Evolutionary conservation across 140 eudicot genomes (phyloP).

Genomic region (Oenanthe javanica): DNA sequence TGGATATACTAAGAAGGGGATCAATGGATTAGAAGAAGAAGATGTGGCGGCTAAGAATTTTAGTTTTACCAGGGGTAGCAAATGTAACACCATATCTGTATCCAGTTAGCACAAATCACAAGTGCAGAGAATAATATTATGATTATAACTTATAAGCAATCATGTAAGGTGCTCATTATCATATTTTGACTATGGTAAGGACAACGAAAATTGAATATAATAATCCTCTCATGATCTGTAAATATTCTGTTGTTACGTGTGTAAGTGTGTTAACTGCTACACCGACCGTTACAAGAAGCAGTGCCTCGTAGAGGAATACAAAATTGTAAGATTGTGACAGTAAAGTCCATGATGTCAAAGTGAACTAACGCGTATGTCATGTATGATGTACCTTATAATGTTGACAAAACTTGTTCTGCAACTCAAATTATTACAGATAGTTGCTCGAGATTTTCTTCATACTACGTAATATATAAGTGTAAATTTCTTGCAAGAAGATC

Average conservation of each 20-base stretch:
- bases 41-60: constrained; percentile 10
- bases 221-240: not conserved
- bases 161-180: not conserved
- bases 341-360: not conserved
- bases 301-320: not conserved
- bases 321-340: not conserved
- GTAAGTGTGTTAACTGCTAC: not conserved
- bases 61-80: constrained; percentile 10
- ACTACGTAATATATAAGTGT: too few relatives aligned
- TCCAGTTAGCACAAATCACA: not conserved
- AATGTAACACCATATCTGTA: constrained; percentile 11
- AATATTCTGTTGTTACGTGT: not conserved
- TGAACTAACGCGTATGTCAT: not conserved
- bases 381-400: not conserved
- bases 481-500: too few relatives aligned
- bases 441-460: too few relatives aligned
- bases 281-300: not conserved
- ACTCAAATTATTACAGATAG: too few relatives aligned
- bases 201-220: not conserved
- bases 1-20: not conserved
- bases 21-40: not conserved
- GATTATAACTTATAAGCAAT: not conserved
- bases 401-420: not conserved
- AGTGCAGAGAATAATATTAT: not conserved
- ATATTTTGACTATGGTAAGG: not conserved